These are phyloP conservation scores for Phytopythium chamaehyphon DNA, from an alignment of 352 stramenopile genomes.

Conservation along the genomic window DNA sequence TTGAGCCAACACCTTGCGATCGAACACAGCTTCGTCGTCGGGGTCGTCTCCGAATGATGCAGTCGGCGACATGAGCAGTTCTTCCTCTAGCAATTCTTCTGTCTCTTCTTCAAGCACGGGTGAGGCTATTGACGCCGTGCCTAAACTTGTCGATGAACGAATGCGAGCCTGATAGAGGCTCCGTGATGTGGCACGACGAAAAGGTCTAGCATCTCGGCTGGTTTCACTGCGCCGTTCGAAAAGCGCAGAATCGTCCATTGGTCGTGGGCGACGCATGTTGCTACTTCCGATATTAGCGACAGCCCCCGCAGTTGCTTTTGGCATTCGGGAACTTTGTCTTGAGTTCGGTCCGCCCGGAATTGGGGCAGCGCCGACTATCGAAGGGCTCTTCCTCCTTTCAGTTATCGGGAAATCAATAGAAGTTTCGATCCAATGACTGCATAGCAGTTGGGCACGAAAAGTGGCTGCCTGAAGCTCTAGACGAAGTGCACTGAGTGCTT, in stretches of 20 bases:
- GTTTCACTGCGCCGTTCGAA: conserved; percentile 21
- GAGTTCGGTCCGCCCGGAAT: conserved; percentile 19
- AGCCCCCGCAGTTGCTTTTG: conserved; percentile 1
- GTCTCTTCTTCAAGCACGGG: conserved; percentile 4
- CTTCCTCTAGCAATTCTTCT: background rate
- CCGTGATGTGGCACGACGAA: conserved; percentile 15
- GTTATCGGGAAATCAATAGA: conserved; percentile 38
- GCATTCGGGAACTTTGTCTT: conserved; percentile 18
- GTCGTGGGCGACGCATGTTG: conserved; percentile 12
- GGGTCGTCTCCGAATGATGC: background rate
- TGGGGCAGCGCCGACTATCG: background rate
- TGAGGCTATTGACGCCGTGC: background rate
- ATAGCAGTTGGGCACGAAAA: conserved; percentile 58
- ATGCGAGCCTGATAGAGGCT: conserved; percentile 26
- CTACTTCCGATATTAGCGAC: conserved; percentile 7
- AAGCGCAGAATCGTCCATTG: conserved; percentile 37
- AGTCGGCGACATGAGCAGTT: background rate
- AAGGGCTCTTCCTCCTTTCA: background rate
- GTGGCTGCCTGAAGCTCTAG: conserved; percentile 48
- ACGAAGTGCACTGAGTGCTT: conserved; percentile 41
- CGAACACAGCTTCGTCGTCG: conserved; percentile 2
- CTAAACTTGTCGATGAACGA: conserved; percentile 1
- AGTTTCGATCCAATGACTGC: conserved; percentile 52
- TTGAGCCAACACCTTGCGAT: conserved; percentile 1
- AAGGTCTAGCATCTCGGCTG: conserved; percentile 1